Base-by-base conservation (phyloP, 305 asterid species). In the Fraxinus platypoda region DNA sequence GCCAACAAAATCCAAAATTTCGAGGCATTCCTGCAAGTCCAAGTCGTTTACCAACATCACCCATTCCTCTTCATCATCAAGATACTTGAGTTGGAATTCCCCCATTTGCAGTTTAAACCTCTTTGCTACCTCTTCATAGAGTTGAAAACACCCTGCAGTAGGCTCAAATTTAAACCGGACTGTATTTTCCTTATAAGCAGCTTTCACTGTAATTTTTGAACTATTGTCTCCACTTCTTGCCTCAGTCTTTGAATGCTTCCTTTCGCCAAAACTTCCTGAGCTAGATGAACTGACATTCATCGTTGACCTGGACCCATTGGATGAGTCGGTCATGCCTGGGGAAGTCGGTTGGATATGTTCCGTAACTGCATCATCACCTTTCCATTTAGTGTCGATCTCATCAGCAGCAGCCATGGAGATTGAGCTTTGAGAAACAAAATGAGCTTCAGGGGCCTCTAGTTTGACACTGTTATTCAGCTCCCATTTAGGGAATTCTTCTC, bases 1-100 rank as follows among this genome's bases (percentile, higher is more conserved):
- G 52, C 87, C 84, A 8, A 70, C 54, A 62, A 37, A 70, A 62
- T 89, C 84, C 31, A 86, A 43, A 71, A 86, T 62, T 3, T 89
- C 89, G 6, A 88, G 54, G 43, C 90, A 89, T 77, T 87, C 92
- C 2, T 72, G 78, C 79, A 91, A 79, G 68, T 89, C 93, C 4
- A 82, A 89, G 81, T 90, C 91, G 31, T 57, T 88, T 52, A 87
- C 89, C 82, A 91, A 38, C 84, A 82, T 71, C 80, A 90, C 89
- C 93, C 90, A 91, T 68, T 91, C 93, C 26, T 82, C 79, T 73
- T 88, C 93, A 52, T 83, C 90, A 23, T 90, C 93, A 8, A 87
- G 84, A 77, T 88, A 91, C 85, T 81, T 88, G 25, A 91, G 86
- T 7, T 46, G 88, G 72, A 88, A 91, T 13, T 84, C 81, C 43